Evolutionary conservation across 2,329 filamentous ascomycete species (phyloP), one percentile per base, ranked within the genome.

Genomic region (Bipolaris oryzae): DNA sequence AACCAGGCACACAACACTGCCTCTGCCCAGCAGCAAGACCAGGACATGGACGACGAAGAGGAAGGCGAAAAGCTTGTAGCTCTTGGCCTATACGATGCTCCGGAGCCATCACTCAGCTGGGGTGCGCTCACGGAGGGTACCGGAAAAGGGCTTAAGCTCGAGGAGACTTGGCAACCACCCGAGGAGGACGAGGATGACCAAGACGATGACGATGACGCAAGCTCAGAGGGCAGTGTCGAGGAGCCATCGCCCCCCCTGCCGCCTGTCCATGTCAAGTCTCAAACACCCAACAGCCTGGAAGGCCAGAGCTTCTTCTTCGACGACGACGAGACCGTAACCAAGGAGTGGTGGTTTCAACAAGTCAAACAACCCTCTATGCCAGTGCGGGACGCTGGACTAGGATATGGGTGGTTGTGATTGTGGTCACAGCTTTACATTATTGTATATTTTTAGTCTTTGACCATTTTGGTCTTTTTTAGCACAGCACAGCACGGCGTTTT

Each of bases 61-160:
- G 79, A 84, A 13, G 88, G 86, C 35, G 89, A 92, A 68, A 88
- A 92, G 57, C 81, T 94, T 1, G 83, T 92, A n/a, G 90, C 90
- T 18, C 88, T 95, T 84, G 91, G 91, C 0, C 83, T 95, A 0
- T 95, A 95, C 74, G 90, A 92, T 67, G 79, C 85, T 4, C 89
- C 89, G 0, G 88, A 87, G 53, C 84, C 76, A 82, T 86, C 76
- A 73, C 80, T 34, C 81, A 82, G 23, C 73, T 90, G 16, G 75
- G 87, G 44, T 83, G 58, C 63, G 6, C 63, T 74, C 0, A 81
- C 82, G 61, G 63, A 71, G 51, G 78, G 83, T 3, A 81, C 79
- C 16, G 89, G 90, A 55, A 91, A 91, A 74, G 90, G 90, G 0
- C 78, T 94, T 64, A 94, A 92, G 73, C 79, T 95, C 3, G 90